A percentile compares a stretch with the other conserved stretches of the same genome.
Evolutionary conservation across 164 flowering plant genomes (phyloP).

Genomic region (Vitis cinerea): DNA sequence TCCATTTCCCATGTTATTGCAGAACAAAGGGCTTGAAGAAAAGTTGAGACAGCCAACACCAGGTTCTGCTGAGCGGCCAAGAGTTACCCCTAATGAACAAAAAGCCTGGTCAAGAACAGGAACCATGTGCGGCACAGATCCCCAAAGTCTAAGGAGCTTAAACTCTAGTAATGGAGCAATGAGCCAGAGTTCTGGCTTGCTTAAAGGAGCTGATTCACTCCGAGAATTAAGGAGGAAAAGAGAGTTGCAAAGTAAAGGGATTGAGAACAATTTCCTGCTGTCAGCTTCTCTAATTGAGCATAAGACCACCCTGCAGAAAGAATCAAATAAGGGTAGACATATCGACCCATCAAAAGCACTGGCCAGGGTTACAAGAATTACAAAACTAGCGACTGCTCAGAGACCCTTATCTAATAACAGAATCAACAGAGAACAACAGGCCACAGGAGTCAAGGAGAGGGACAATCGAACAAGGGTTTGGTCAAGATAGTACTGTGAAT

Average conservation of each 20-base stretch:
- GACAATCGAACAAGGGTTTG: slow-evolving; percentile 10
- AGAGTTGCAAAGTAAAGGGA: slow-evolving; percentile 16
- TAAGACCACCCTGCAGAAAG: slow-evolving; percentile 29
- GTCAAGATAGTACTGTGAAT: slow-evolving; percentile 8
- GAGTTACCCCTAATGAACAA: slow-evolving; percentile 9
- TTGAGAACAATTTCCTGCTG: slow-evolving; percentile 11
- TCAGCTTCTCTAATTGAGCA: slow-evolving; percentile 11
- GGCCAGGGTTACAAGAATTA: slow-evolving; percentile 39
- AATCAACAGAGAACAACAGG: slow-evolving; percentile 12
- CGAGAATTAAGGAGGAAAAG: slow-evolving; percentile 26
- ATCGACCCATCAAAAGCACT: slow-evolving; percentile 44
- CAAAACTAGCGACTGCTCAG: slow-evolving; percentile 2
- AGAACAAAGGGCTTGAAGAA: slow-evolving; percentile 14
- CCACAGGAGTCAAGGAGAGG: slow-evolving; percentile 5
- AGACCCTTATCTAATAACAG: not conserved
- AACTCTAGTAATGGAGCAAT: slow-evolving; percentile 8
- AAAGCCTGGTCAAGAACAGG: slow-evolving; percentile 5
- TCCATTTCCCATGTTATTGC: not conserved
- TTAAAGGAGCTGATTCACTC: slow-evolving; percentile 22
- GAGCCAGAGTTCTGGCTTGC: slow-evolving; percentile 18
- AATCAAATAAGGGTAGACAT: slow-evolving; percentile 36
- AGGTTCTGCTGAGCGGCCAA: slow-evolving; percentile 8
- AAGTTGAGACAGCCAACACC: slow-evolving; percentile 5
- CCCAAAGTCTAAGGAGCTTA: slow-evolving; percentile 9
- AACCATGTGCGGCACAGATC: slow-evolving; percentile 9